Percentiles rank a stretch among this genome's conserved stretches.
These are phyloP conservation scores for Eutrema japonicum DNA, from an alignment of 345 rosid genomes.

Conservation along the genomic window DNA sequence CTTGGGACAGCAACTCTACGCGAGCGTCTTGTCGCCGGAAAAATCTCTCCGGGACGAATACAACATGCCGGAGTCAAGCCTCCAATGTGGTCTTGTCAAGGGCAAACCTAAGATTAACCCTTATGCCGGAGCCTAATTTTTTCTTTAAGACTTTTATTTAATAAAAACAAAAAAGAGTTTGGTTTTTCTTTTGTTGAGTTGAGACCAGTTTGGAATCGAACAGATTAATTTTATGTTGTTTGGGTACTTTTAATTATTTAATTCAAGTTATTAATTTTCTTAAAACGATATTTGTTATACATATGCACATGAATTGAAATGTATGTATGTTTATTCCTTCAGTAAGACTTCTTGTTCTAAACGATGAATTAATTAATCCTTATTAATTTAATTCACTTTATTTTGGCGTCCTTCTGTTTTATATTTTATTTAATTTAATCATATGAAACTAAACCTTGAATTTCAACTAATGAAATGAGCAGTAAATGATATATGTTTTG, in stretches of 20 bases:
- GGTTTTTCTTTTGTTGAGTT: conserved; percentile 32
- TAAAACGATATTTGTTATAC: conserved; percentile 14
- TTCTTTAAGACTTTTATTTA: not conserved
- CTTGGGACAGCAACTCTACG: conserved; percentile 78
- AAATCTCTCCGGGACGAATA: conserved; percentile 83
- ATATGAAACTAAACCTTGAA: not conserved
- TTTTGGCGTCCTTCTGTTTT: not conserved
- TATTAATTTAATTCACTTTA: not conserved
- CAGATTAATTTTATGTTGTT: conserved; percentile 24
- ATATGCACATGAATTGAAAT: conserved; percentile 30
- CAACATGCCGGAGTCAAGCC: conserved; percentile 66
- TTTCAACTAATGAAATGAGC: not conserved
- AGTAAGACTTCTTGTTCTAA: not conserved
- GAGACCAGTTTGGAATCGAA: conserved; percentile 31
- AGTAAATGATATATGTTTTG: not conserved
- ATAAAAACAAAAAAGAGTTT: conserved; percentile 18
- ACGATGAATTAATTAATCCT: not conserved
- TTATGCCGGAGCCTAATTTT: conserved; percentile 50
- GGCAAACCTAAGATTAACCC: conserved; percentile 61
- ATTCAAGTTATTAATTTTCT: conserved; percentile 30
- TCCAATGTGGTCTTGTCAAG: conserved; percentile 61
- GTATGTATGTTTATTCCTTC: conserved; percentile 21
- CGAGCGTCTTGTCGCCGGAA: conserved; percentile 66
- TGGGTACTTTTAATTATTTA: conserved; percentile 34
- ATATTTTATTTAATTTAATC: too few relatives aligned